Percentiles rank a stretch among this genome's conserved stretches.
Conservation (phyloP, 2,329 filamentous ascomycete species). For the Cladorrhinum sp. region DNA sequence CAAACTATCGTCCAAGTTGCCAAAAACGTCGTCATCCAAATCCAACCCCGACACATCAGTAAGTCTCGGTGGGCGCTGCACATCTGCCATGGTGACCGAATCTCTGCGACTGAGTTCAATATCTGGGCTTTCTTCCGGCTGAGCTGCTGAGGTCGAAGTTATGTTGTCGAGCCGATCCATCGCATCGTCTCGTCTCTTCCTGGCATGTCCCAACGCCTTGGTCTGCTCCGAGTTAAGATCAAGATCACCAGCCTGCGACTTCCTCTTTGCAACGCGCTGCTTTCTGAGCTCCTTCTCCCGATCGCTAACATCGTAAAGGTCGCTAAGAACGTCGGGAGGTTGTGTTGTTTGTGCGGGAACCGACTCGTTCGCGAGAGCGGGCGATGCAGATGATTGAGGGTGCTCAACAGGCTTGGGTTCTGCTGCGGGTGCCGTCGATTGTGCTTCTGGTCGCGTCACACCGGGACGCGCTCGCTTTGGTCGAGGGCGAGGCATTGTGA, state of each 20-base stretch:
- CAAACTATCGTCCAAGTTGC: constrained; percentile 40
- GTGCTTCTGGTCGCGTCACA: constrained; percentile 17
- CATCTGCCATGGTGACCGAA: constrained; percentile 29
- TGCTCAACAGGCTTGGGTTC: neutral
- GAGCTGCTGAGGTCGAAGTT: constrained; percentile 27
- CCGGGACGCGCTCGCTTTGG: constrained; percentile 23
- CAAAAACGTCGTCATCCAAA: constrained; percentile 47
- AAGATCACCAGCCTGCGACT: constrained; percentile 6
- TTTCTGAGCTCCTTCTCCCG: constrained; percentile 32
- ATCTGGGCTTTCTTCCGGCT: constrained; percentile 24
- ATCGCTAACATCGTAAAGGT: constrained; percentile 37
- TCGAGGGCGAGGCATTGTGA: constrained; percentile 16
- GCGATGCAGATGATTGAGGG: constrained; percentile 18
- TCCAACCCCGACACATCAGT: constrained; percentile 48
- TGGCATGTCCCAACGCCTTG: constrained; percentile 26
- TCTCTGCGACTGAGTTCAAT: constrained; percentile 39
- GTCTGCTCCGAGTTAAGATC: constrained; percentile 21
- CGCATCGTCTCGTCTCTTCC: constrained; percentile 36
- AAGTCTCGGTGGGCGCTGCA: constrained; percentile 28
- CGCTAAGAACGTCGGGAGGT: constrained; percentile 22
- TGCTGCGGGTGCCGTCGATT: no score
- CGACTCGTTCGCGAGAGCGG: constrained; percentile 15
- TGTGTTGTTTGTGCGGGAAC: constrained; percentile 12
- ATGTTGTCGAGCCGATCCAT: constrained; percentile 37
- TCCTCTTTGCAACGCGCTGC: constrained; percentile 22